These are phyloP conservation scores for Moelleriella libera DNA, from an alignment of 2,329 filamentous ascomycete species.

Conservation along the genomic window DNA sequence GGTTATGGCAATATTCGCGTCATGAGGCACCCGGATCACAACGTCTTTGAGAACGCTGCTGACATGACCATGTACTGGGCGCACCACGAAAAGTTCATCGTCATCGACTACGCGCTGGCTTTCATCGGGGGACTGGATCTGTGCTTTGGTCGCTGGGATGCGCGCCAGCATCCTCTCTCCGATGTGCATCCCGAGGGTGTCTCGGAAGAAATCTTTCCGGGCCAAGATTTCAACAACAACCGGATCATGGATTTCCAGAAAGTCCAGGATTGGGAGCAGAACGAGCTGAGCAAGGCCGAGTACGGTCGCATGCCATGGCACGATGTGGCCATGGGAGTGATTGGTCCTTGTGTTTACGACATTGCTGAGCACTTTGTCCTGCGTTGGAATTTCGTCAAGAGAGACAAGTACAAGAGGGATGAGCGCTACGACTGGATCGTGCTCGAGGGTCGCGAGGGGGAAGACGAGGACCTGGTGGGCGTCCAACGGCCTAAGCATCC, in stretches of 20 bases:
- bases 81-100: conserved; percentile 94
- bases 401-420: conserved; percentile 94
- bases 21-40: conserved; percentile 90
- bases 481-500: conserved; percentile 84
- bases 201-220: conserved; percentile 75
- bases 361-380: conserved; percentile 92
- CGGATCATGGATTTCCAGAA: conserved; percentile 90
- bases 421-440: conserved; percentile 72
- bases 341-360: conserved; percentile 81
- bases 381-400: conserved; percentile 92
- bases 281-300: conserved; percentile 81
- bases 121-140: conserved; percentile 92
- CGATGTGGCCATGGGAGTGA: conserved; percentile 83
- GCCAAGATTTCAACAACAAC: conserved; percentile 98
- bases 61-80: conserved; percentile 98
- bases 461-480: conserved; percentile 73
- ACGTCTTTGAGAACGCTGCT: conserved; percentile 80
- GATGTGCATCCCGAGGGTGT: conserved; percentile 81
- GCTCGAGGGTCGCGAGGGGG: conserved; percentile 59
- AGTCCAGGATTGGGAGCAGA: conserved; percentile 83
- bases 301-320: conserved; percentile 98
- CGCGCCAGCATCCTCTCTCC: conserved; percentile 67
- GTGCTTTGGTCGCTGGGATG: conserved; percentile 93
- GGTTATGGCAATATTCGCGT: conserved; percentile 81
- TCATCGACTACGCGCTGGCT: conserved; percentile 80